Conservation (phyloP, 805 yeast genomes). For the Saturnispora dispora region DNA sequence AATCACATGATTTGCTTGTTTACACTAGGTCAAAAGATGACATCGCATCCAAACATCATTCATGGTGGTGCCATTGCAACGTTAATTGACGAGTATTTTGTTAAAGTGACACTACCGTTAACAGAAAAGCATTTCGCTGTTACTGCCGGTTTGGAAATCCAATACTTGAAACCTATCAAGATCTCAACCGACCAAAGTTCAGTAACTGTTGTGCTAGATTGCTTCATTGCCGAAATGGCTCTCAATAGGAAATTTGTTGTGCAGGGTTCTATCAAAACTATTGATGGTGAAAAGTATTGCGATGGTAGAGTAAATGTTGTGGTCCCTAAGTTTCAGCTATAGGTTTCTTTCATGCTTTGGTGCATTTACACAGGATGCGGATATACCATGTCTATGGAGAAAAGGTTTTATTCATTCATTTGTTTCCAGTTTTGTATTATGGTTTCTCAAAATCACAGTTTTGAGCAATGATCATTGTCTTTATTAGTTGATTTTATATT, state of each 20-base stretch:
- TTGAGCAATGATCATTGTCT: not conserved
- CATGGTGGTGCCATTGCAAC: slow-evolving; percentile 50
- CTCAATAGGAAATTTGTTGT: slow-evolving; percentile 17
- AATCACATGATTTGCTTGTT: slow-evolving; percentile 38
- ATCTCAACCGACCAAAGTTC: slow-evolving; percentile 8
- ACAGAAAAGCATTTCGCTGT: slow-evolving; percentile 39
- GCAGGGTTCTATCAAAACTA: slow-evolving; percentile 15
- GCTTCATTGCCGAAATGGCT: slow-evolving; percentile 13
- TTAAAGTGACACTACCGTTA: slow-evolving; percentile 40
- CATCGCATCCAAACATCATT: slow-evolving; percentile 40
- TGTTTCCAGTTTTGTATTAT: not conserved
- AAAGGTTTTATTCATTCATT: not conserved
- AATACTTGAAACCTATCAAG: slow-evolving; percentile 28
- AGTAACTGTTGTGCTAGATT: slow-evolving; percentile 18
- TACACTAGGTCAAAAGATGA: slow-evolving; percentile 36
- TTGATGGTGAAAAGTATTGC: slow-evolving; percentile 17
- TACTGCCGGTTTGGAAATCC: slow-evolving; percentile 38
- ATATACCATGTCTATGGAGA: not conserved
- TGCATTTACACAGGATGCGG: not conserved
- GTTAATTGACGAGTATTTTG: slow-evolving; percentile 43
- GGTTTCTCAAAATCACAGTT: not conserved
- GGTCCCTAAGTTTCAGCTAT: slow-evolving; percentile 15
- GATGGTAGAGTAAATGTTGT: slow-evolving; percentile 21
- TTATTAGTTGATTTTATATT: too few relatives aligned
- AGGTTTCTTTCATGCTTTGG: not conserved